Evolutionary conservation across 441 rosid genomes (phyloP).

Genomic region (Brassica balearica): DNA sequence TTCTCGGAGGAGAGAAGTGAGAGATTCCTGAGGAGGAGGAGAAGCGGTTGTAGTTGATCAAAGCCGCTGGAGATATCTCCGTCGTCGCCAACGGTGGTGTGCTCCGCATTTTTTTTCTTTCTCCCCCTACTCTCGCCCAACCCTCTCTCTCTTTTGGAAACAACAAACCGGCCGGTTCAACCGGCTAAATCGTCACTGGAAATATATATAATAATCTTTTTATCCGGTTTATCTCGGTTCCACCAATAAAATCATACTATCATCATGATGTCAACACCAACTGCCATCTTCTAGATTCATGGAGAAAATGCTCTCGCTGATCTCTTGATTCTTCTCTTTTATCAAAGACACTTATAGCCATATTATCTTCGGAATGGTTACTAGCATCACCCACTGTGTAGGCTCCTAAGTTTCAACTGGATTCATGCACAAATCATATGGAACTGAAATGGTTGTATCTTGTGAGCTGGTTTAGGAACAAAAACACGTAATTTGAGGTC

Average conservation of each 20-base stretch:
- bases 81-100: constrained; percentile 60
- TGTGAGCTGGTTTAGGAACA: not conserved
- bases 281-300: no score
- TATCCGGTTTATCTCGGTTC: not conserved
- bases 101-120: constrained; percentile 59
- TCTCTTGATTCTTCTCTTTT: constrained; percentile 25
- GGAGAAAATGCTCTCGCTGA: not conserved
- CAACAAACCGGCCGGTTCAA: not conserved
- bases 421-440: not conserved
- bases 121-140: not conserved
- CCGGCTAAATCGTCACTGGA: not conserved
- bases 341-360: not conserved
- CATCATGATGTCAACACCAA: not conserved
- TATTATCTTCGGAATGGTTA: constrained; percentile 6
- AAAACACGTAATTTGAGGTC: not conserved
- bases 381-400: constrained; percentile 8
- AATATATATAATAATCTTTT: not conserved
- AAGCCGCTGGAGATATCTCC: constrained; percentile 47
- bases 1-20: constrained; percentile 43
- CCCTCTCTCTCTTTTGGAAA: not conserved
- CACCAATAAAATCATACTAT: not conserved
- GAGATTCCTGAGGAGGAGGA: constrained; percentile 36
- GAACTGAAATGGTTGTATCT: not conserved
- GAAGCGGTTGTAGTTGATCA: constrained; percentile 32
- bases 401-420: constrained; percentile 5